Percentiles rank a stretch among this genome's conserved stretches.
Conservation (phyloP, 495 filamentous ascomycete species). For the Xylaria longipes region DNA sequence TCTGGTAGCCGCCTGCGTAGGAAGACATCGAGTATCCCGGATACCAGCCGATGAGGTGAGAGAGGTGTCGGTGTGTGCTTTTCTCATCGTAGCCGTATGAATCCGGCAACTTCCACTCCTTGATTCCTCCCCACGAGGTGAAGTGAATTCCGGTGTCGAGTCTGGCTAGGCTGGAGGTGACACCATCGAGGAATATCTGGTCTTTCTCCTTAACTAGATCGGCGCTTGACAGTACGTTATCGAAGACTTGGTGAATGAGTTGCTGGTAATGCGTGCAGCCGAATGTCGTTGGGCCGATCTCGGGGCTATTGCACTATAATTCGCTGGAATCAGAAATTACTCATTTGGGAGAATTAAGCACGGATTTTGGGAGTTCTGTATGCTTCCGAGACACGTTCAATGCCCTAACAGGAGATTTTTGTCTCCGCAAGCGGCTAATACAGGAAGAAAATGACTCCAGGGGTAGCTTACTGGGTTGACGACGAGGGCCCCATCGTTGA, state of each 20-base stretch:
- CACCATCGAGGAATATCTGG: conserved; percentile 33
- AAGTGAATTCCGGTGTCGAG: conserved; percentile 57
- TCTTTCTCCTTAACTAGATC: conserved; percentile 34
- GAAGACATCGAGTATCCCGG: conserved; percentile 54
- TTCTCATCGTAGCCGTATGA: conserved; percentile 44
- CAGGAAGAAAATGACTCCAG: too few relatives aligned
- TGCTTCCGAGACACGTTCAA: too few relatives aligned
- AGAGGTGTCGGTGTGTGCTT: conserved; percentile 61
- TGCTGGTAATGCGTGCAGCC: conserved; percentile 60
- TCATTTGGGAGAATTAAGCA: too few relatives aligned
- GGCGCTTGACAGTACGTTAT: conserved; percentile 41
- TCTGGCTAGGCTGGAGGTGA: conserved; percentile 37
- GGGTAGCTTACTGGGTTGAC: too few relatives aligned
- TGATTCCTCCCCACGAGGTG: conserved; percentile 49
- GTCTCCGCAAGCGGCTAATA: too few relatives aligned
- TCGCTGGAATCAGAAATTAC: too few relatives aligned
- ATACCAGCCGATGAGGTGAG: conserved; percentile 59
- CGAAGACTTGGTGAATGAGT: conserved; percentile 50
- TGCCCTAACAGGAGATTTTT: too few relatives aligned
- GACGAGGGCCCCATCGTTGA: conserved; percentile 58
- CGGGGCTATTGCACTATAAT: conserved; percentile 60
- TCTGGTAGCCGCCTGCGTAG: conserved; percentile 34
- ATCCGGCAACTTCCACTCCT: conserved; percentile 58
- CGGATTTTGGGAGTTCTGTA: too few relatives aligned
- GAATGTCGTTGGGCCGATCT: conserved; percentile 60